Evolutionary conservation across 2,329 filamentous ascomycete genomes (phyloP).

Genomic region (Cryphonectria nitschkei): DNA sequence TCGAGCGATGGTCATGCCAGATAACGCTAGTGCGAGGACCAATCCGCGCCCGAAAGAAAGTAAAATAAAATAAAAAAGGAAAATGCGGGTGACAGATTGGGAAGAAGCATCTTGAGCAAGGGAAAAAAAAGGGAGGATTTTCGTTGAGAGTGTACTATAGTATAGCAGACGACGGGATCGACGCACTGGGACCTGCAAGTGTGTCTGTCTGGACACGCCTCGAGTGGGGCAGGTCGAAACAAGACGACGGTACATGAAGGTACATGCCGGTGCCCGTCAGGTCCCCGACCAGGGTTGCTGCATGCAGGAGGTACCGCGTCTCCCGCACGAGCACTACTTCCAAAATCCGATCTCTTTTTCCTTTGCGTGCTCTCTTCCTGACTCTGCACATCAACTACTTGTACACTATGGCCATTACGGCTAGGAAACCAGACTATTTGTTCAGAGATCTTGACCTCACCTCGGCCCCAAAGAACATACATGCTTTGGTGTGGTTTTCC

Average conservation of each 20-base stretch:
- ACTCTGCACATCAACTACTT: neutral
- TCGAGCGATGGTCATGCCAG: neutral
- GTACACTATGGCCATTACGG: neutral
- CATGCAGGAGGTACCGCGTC: neutral
- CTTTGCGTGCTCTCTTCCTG: neutral
- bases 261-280: neutral
- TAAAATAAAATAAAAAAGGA: neutral
- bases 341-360: neutral
- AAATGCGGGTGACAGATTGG: neutral
- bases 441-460: neutral
- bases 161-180: slow-evolving; percentile 3
- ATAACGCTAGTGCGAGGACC: neutral
- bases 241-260: neutral
- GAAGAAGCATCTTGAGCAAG: neutral
- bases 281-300: neutral
- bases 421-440: neutral
- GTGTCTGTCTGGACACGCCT: neutral
- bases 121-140: slow-evolving; percentile 8
- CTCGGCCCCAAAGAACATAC: neutral
- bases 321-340: neutral
- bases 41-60: neutral
- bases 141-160: neutral
- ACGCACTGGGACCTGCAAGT: neutral
- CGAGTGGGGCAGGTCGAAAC: neutral
- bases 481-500: neutral